These are phyloP conservation scores for Eimeria acervulina DNA, from an alignment of 169 alveolate species.

Conservation along the genomic window DNA sequence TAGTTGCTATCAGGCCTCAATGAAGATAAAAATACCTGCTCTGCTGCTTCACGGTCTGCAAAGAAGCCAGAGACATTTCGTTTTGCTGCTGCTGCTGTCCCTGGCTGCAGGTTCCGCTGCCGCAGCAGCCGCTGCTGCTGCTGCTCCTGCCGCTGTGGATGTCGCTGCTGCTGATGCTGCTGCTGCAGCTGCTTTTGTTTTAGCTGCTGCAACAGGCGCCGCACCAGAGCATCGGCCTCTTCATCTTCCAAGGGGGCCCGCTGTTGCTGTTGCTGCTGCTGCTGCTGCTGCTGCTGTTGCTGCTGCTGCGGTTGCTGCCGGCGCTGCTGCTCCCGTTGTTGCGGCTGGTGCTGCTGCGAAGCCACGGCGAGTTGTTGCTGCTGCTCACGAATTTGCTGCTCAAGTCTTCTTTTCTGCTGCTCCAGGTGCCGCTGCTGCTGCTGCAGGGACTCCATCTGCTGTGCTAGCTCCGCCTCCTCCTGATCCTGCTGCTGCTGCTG, in stretches of 20 bases:
- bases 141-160: neutral
- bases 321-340: slow-evolving; percentile 1
- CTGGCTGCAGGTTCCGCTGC: slow-evolving; percentile 29
- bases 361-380: neutral
- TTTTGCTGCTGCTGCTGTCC: slow-evolving; percentile 50
- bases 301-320: slow-evolving; percentile 9
- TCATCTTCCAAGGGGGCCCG: slow-evolving; percentile 33
- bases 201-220: slow-evolving; percentile 18
- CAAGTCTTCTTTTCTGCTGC: slow-evolving; percentile 23
- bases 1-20: neutral
- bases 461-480: neutral
- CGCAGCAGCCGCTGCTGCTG: slow-evolving; percentile 48
- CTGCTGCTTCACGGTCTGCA: slow-evolving; percentile 34
- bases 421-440: slow-evolving; percentile 58
- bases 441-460: slow-evolving; percentile 34
- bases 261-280: slow-evolving; percentile 37
- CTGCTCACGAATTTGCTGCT: slow-evolving; percentile 37
- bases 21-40: slow-evolving; percentile 38
- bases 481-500: neutral
- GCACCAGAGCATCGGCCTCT: slow-evolving; percentile 33
- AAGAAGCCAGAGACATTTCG: neutral
- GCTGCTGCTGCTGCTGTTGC: neutral
- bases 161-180: neutral
- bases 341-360: slow-evolving; percentile 21
- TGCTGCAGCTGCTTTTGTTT: no score